Percentiles rank a stretch among this genome's conserved stretches.
These are phyloP conservation scores for Straminergon stramineum DNA, from an alignment of 225 moss, liverwort and hornwort species.

Conservation along the genomic window DNA sequence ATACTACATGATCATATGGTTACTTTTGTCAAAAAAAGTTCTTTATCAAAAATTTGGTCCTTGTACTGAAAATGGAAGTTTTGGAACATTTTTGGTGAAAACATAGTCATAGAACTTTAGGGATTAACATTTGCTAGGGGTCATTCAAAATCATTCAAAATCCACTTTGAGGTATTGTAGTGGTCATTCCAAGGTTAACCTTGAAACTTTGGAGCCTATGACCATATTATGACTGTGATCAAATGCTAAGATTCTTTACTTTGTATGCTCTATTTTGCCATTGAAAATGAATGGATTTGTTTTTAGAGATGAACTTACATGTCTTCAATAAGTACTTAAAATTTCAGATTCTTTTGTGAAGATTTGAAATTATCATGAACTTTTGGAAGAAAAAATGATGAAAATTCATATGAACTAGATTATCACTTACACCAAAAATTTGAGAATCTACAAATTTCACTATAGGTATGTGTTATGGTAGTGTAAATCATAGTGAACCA, in stretches of 20 bases:
- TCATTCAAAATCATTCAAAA: background rate
- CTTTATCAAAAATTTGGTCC: too few species aligned
- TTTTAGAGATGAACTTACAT: fast-evolving
- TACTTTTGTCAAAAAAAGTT: too few species aligned
- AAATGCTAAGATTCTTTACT: background rate
- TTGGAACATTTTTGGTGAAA: too few species aligned
- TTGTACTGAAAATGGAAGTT: too few species aligned
- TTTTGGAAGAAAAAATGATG: background rate
- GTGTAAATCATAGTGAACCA: background rate
- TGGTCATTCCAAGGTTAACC: background rate
- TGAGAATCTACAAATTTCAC: background rate
- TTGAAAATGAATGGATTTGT: background rate
- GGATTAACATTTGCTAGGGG: too few species aligned
- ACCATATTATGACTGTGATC: background rate
- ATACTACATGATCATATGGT: too few species aligned
- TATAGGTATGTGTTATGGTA: background rate
- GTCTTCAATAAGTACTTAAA: background rate
- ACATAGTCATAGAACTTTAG: too few species aligned
- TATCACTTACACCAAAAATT: background rate
- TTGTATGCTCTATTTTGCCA: fast-evolving
- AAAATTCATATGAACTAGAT: background rate
- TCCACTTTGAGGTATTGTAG: background rate
- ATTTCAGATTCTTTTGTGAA: background rate
- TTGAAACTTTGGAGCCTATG: fast-evolving
- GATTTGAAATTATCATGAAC: background rate